Base-by-base conservation (phyloP, 805 yeast genomes). In the Sugiyamaella boreocaroliniensis region DNA sequence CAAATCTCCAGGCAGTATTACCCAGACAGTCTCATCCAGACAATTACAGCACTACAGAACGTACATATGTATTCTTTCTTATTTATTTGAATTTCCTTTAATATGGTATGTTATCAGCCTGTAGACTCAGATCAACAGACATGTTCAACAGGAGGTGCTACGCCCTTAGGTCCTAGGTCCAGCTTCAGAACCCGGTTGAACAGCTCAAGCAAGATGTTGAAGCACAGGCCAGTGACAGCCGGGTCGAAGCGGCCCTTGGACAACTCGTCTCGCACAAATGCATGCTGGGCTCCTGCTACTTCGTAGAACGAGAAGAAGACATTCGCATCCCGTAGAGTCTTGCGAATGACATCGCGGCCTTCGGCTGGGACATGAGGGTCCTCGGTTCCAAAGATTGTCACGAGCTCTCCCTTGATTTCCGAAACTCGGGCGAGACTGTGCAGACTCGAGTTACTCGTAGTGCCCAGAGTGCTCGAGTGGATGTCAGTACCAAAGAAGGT, bases 401-500 rank as follows among this genome's bases (percentile, higher is more conserved):
- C 71, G 50, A 81, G 61, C 64, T 86, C 93, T 43, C 74, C 75
- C 29, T 77, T 79, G 47, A 76, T 72, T 56, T 82, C 76, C 53
- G 80, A 80, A 47, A 79, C 71, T 47, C 88, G 73, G 26, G 68
- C 73, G 60, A 85, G 72, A 0, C 92, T 78, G 62, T 86, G 89
- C 20, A 42, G 41, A 18, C 37, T 20, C 59, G 82, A 89, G 48
- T 80, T 73, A 62, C 68, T 58, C 40, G 86, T 85, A 57, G 76
- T 72, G 12, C 89, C 93, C 48, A 86, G 68, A 7, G 83, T 77
- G 61, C 76, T 82, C 54, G 74, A 74, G 64, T 86, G 93, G 63
- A 86, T 82, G 62, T 86, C 93, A 5, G 95, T 86, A 12, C 89
- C 86, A 70, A 86, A 86, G 69, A 85, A 86, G 56, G 89, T 81